Conservation (phyloP, 2,329 filamentous ascomycete genomes). For the Calycina marina region DNA sequence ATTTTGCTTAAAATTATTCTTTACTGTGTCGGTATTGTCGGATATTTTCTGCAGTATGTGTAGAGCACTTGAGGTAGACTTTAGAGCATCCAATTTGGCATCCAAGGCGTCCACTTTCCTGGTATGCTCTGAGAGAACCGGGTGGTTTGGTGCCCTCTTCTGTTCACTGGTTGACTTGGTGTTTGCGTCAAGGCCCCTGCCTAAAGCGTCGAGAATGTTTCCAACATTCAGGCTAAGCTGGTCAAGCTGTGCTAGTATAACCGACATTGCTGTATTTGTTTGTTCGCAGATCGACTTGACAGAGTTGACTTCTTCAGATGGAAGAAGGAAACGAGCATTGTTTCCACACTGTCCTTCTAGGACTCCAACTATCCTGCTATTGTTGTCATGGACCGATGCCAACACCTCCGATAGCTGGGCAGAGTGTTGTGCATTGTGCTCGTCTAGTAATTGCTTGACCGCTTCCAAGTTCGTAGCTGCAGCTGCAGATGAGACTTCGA, state of each 20-base stretch:
- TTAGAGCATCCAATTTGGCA: slow-evolving; percentile 13
- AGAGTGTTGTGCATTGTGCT: slow-evolving; percentile 12
- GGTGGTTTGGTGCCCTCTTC: slow-evolving; percentile 6
- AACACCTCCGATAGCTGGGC: slow-evolving; percentile 16
- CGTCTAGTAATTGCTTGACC: slow-evolving; percentile 12
- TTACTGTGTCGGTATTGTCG: slow-evolving; percentile 11
- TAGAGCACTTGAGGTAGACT: slow-evolving; percentile 8
- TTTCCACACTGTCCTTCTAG: slow-evolving; percentile 10
- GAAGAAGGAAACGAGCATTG: slow-evolving; percentile 9
- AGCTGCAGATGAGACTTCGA: not conserved
- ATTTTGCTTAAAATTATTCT: slow-evolving; percentile 10
- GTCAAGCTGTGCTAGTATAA: slow-evolving; percentile 20
- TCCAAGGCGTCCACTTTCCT: slow-evolving; percentile 16
- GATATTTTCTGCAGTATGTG: slow-evolving; percentile 14
- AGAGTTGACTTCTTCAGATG: slow-evolving; percentile 11
- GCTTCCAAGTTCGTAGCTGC: slow-evolving; percentile 1
- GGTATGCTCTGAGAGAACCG: slow-evolving; percentile 11
- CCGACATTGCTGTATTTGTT: slow-evolving; percentile 13
- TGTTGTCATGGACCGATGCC: slow-evolving; percentile 13
- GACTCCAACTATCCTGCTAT: slow-evolving; percentile 12
- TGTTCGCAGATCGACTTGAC: slow-evolving; percentile 13
- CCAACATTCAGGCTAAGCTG: slow-evolving; percentile 19
- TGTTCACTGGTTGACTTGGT: slow-evolving; percentile 13
- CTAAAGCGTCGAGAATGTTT: slow-evolving; percentile 13
- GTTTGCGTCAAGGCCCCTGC: slow-evolving; percentile 14